Base-by-base conservation (phyloP, 495 filamentous ascomycete genomes). In the Chaetomium fimeti region DNA sequence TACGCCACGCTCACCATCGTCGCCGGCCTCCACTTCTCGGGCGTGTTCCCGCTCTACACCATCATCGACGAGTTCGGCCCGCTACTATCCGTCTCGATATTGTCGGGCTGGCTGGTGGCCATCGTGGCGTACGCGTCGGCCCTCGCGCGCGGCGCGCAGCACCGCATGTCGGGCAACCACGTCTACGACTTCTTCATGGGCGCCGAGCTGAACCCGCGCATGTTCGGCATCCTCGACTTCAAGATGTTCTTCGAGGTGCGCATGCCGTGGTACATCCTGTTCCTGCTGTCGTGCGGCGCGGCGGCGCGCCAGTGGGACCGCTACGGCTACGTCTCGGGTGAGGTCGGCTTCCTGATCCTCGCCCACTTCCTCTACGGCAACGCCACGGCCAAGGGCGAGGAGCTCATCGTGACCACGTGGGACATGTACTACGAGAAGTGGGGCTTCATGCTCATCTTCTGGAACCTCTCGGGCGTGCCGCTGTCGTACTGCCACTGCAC, bases 221-320 rank as follows among this genome's bases (percentile, higher is more conserved):
- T 97, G 86, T 96, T 97, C 74, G 90, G 89, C 28, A 87, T 93
- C 66, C 81, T 98, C 62, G 94, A 98, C 74, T 91, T 97, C 79
- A 98, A 98, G 84, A 98, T 98, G 94, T 97, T 98, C 81, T 96
- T 93, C 73, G 94, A 98, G 79, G 93, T 98, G 65, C 90, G 94
- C 65, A 83, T 98, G 57, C 94, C 94, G 47, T 98, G 94, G 94
- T 98, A 87, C 78, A 96, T 96, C 57, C 83, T 98, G 25, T 88
- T 97, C 68, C 82, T 94, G 55, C 79, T 95, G 45, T 87, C 87
- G 47, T 82, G 85, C 69, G 91, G 85, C 54, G 85, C 92, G 12
- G 91, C 91, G 18, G 88, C 90, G 48, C 87, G 89, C 61, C 94
- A 97, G 80, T 97, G 90, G 68, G 93, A 98, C 65, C 71, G 79